These are phyloP conservation scores for Rhizopus arrhizus DNA, from an alignment of 371 early-diverging fungal species.

Conservation along the genomic window DNA sequence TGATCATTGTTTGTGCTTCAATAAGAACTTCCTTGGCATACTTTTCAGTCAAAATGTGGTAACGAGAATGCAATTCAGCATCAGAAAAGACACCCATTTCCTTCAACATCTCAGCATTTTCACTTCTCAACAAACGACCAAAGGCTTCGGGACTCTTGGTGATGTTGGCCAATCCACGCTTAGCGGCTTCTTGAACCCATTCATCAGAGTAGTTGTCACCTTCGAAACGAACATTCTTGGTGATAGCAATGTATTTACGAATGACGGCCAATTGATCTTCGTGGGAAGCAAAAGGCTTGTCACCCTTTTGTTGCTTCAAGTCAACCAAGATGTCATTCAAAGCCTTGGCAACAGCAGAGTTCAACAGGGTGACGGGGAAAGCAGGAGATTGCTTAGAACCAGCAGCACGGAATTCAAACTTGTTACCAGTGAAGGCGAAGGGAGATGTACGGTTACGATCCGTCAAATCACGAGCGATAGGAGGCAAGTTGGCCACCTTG, in stretches of 20 bases:
- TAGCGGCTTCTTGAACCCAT: slow-evolving; percentile 79
- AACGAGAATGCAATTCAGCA: slow-evolving; percentile 88
- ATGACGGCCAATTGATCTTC: slow-evolving; percentile 91
- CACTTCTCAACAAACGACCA: slow-evolving; percentile 69
- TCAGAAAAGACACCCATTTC: slow-evolving; percentile 83
- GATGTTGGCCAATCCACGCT: slow-evolving; percentile 94
- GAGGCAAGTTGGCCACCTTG: slow-evolving; percentile 91
- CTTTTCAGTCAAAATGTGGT: slow-evolving; percentile 92
- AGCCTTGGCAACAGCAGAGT: slow-evolving; percentile 90
- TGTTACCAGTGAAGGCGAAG: slow-evolving; percentile 99
- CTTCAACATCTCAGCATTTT: slow-evolving; percentile 78
- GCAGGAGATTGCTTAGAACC: slow-evolving; percentile 97
- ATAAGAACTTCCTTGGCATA: slow-evolving; percentile 94
- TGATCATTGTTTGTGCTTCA: slow-evolving; percentile 91
- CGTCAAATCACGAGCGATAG: slow-evolving; percentile 93
- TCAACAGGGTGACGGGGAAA: slow-evolving; percentile 91
- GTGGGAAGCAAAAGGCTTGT: slow-evolving; percentile 72
- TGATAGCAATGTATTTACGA: slow-evolving; percentile 75
- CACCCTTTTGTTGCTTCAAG: slow-evolving; percentile 76
- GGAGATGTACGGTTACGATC: slow-evolving; percentile 99
- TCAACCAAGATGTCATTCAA: slow-evolving; percentile 74
- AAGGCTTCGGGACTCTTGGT: slow-evolving; percentile 86
- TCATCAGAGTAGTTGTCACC: slow-evolving; percentile 93
- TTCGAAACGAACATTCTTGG: slow-evolving; percentile 93
- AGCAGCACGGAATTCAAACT: slow-evolving; percentile 99